Base-by-base conservation (phyloP, 495 filamentous ascomycete genomes). In the Talaromyces proteolyticus region DNA sequence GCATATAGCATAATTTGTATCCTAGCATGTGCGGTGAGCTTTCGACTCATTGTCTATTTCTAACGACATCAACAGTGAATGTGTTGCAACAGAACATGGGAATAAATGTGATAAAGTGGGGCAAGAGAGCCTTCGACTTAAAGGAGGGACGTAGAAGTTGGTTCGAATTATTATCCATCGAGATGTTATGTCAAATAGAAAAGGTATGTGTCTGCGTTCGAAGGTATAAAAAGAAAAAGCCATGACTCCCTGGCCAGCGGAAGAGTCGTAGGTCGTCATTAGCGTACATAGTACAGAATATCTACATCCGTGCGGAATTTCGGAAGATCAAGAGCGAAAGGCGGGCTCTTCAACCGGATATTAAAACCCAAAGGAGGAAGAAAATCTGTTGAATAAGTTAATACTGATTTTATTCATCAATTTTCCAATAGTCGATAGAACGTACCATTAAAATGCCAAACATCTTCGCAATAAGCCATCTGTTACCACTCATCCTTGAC, bases 401-500 rank as follows among this genome's bases (percentile, higher is more conserved):
- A n/a, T n/a, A n/a, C n/a, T n/a, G n/a, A n/a, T n/a, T n/a, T n/a
- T n/a, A n/a, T n/a, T 44, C 14, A 44, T 21, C 22, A 7, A 44
- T 23, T 23, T 6, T 12, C 20, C 3, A 11, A 14, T 6, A 43
- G 7, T 6, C 29, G 29, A 36, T 14, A 29, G n/a, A 21, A 67
- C 72, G 55, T 58, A 87, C 79, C 82, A 87, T 86, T 57, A 87
- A 61, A 58, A 87, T 87, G 49, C 93, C 93, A 79, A 98, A 96
- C 94, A 98, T 98, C 79, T 97, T 96, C 14, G 91, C 94, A 47
- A 98, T 82, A 42, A 98, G 70, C 93, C 94, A 97, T 58, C 93
- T 78, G 74, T 97, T 98, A 21, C 90, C 87, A 18, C 87, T 89
- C 10, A 97, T 91, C 20, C 91, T 77, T 10, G 80, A 85, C 93